Base-by-base conservation (phyloP, 805 yeast genomes). In the Cyberlindnera subsufficiens region DNA sequence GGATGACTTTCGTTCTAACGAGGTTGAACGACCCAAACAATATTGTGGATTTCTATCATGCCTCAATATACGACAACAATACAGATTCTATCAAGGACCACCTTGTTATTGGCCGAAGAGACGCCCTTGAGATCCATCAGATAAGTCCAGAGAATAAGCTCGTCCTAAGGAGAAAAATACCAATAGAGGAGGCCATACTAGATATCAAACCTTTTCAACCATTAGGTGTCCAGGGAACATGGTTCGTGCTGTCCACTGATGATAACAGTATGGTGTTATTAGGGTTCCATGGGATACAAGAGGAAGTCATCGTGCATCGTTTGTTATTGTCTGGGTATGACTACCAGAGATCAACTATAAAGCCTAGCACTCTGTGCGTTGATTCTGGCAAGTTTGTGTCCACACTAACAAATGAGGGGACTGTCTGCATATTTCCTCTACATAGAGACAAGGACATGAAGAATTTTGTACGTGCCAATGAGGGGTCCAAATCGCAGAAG, bases 351-450 rank as follows among this genome's bases (percentile, higher is more conserved):
- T 14, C 9, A 22, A 39, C 43, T 3, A 45, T 54, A 2, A 30
- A 39, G 13, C 52, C 47, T 3, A 36, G 38, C 0, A 49, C 59
- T 0, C 38, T 56, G 13, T 40, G 46, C 29, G 37, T 43, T 6
- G 52, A 50, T 16, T 20, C 47, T 3, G 39, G 38, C 3, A 42
- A 47, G 14, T 40, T 33, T 29, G 19, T 54, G 7, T 42, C 53
- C 3, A 30, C 46, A 13, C 43, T 44, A 16, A 53, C 59, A 3
- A 40, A 35, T 8, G 52, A 55, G 35, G 59, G 59, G 0, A 41
- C 38, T 7, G 30, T 47, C 3, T 39, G 42, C 6, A 18, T 52
- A 6, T 53, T 44, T 32, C 39, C 42, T 4, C 18, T 48, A 15
- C 40, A 42, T 25, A 40, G 47, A 25, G 31, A 38, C 8, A 47